A percentile compares a stretch with the other conserved stretches of the same genome.
Evolutionary conservation across 768 basidiomycete species (phyloP).

Genomic region (Rhizopogon vulgaris): DNA sequence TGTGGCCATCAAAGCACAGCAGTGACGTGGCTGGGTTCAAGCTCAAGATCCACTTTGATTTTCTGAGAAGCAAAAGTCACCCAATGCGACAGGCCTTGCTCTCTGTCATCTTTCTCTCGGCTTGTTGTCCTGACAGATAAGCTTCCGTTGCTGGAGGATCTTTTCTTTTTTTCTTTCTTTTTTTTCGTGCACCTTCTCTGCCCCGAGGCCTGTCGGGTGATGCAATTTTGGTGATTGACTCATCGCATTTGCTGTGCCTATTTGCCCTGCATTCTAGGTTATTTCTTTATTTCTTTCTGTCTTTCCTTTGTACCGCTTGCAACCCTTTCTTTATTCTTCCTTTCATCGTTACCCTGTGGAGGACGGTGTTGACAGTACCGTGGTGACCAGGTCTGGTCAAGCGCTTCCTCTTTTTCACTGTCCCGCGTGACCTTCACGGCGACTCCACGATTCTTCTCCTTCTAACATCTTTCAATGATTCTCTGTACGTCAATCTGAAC

Average conservation of each 20-base stretch:
- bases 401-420: constrained; percentile 13
- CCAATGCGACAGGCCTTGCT: neutral
- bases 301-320: constrained; percentile 20
- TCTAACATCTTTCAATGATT: constrained; percentile 15
- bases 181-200: neutral
- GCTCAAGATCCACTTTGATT: neutral
- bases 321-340: constrained; percentile 12
- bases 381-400: constrained; percentile 12
- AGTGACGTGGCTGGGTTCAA: neutral
- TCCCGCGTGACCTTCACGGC: constrained; percentile 16
- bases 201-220: neutral
- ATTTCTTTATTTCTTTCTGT: constrained; percentile 24
- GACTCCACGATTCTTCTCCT: constrained; percentile 16
- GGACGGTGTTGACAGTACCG: neutral
- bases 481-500: constrained; percentile 29
- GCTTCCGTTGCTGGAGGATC: constrained; percentile 8
- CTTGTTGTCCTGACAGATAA: neutral
- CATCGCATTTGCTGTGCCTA: constrained; percentile 5
- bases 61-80: neutral
- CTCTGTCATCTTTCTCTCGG: constrained; percentile 10
- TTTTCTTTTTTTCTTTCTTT: neutral
- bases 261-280: constrained; percentile 21
- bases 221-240: neutral
- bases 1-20: neutral
- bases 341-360: neutral